phyloP scores from a whole-genome alignment of 495 filamentous ascomycete species.

The Cryomyces minteri region DNA sequence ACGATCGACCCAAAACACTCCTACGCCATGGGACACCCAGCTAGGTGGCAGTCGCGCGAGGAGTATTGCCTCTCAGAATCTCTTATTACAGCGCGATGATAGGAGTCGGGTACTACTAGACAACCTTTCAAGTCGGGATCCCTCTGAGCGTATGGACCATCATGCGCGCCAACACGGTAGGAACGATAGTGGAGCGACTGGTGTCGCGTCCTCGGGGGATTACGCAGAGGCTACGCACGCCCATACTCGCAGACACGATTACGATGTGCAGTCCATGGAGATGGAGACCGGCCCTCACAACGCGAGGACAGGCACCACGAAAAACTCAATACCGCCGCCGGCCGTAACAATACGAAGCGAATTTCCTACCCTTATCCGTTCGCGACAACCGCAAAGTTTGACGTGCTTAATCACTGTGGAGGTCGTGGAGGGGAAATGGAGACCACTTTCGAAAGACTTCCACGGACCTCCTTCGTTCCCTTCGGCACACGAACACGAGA shows the following conservation, averaged over 20 bases:
- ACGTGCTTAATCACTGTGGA: conserved; percentile 92
- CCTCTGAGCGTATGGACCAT: conserved; percentile 16
- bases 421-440: conserved; percentile 86
- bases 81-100: too few relatives aligned
- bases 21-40: conserved; percentile 35
- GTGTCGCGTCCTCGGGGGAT: conserved; percentile 43
- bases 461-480: conserved; percentile 39
- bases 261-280: conserved; percentile 89
- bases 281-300: conserved; percentile 63
- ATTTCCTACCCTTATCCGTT: conserved; percentile 83
- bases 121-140: too few relatives aligned
- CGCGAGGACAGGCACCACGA: conserved; percentile 46
- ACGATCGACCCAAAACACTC: conserved; percentile 30
- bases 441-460: conserved; percentile 67
- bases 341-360: conserved; percentile 87
- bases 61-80: too few relatives aligned
- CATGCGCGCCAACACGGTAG: conserved; percentile 34
- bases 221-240: conserved; percentile 43
- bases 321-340: conserved; percentile 83
- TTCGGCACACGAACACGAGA: conserved; percentile 21
- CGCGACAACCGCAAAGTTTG: conserved; percentile 84
- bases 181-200: conserved; percentile 59
- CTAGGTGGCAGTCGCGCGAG: too few relatives aligned
- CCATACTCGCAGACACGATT: conserved; percentile 58
- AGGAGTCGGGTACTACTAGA: too few relatives aligned